phyloP scores from a whole-genome alignment of 75 land plant species.

The Selaginella tamariscina region DNA sequence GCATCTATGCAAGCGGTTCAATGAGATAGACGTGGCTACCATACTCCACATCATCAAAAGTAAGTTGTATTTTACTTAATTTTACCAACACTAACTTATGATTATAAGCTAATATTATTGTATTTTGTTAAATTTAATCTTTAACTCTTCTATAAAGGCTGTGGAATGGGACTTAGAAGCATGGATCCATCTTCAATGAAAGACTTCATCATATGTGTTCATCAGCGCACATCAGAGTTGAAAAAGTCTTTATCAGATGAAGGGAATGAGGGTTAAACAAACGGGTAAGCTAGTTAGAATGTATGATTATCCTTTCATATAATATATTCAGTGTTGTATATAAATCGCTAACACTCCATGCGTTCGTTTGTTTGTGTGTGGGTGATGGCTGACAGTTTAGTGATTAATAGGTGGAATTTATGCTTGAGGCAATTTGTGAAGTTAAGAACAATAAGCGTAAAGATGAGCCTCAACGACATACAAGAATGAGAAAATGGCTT shows the following conservation, averaged over 20 bases:
- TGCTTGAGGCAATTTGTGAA: conserved; percentile 89
- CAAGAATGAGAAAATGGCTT: conserved; percentile 83
- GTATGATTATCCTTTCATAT: too few species aligned
- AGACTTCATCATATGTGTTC: conserved; percentile 56
- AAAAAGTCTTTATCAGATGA: conserved; percentile 27
- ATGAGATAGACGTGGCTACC: conserved; percentile 79
- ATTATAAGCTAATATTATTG: not conserved
- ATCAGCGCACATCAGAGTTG: conserved; percentile 55
- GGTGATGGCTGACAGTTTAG: not conserved
- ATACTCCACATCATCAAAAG: conserved; percentile 69
- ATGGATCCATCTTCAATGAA: conserved; percentile 89
- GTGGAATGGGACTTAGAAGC: conserved; percentile 81
- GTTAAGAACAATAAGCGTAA: conserved; percentile 85
- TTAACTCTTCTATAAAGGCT: conserved; percentile 40
- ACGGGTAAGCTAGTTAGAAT: not conserved
- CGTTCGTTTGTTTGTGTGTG: too few species aligned
- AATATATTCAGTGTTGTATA: too few species aligned
- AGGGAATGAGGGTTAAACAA: not conserved
- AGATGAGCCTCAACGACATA: conserved; percentile 57
- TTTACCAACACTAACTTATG: not conserved
- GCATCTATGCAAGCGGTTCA: conserved; percentile 54
- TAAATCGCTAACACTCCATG: too few species aligned
- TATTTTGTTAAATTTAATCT: not conserved
- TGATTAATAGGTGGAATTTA: conserved; percentile 72
- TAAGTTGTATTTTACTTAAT: conserved; percentile 21